A percentile compares a stretch with the other conserved stretches of the same genome.
Evolutionary conservation across 257 asterid genomes (phyloP).

Genomic region (Dorcoceras hygrometricum): DNA sequence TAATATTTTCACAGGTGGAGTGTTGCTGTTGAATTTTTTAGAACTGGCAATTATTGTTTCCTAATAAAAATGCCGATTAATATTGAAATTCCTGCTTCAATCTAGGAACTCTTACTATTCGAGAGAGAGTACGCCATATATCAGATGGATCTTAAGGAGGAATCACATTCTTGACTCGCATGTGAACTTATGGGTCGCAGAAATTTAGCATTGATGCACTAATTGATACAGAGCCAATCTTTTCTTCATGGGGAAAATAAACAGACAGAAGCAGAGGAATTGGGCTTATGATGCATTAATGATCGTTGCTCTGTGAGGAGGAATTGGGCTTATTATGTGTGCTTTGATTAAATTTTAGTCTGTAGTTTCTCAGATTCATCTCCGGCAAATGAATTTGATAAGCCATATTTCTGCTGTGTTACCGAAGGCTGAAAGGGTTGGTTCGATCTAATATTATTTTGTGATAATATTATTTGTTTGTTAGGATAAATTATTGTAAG

Average conservation of each 20-base stretch:
- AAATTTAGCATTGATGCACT: background rate
- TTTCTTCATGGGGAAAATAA: background rate
- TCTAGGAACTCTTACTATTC: conserved; percentile 78
- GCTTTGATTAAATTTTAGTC: background rate
- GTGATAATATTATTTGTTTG: too few relatives aligned
- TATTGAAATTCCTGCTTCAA: conserved; percentile 8
- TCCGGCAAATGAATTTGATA: background rate
- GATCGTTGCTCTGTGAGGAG: background rate
- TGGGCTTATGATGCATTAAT: background rate
- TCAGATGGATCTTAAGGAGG: conserved; percentile 56
- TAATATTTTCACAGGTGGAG: background rate
- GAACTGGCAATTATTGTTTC: background rate
- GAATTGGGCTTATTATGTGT: background rate
- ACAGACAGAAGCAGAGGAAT: background rate
- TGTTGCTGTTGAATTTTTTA: background rate
- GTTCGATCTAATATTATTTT: too few relatives aligned
- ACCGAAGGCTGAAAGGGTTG: too few relatives aligned
- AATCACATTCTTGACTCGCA: conserved; percentile 32
- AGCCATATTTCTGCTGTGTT: background rate
- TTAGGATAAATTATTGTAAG: too few relatives aligned
- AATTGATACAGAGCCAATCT: background rate
- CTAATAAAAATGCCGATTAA: background rate
- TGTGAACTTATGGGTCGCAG: background rate
- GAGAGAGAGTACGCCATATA: conserved; percentile 76
- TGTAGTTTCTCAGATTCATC: background rate